Base-by-base conservation (phyloP, 139 green algal species). In the Spirogloea muscicola region DNA sequence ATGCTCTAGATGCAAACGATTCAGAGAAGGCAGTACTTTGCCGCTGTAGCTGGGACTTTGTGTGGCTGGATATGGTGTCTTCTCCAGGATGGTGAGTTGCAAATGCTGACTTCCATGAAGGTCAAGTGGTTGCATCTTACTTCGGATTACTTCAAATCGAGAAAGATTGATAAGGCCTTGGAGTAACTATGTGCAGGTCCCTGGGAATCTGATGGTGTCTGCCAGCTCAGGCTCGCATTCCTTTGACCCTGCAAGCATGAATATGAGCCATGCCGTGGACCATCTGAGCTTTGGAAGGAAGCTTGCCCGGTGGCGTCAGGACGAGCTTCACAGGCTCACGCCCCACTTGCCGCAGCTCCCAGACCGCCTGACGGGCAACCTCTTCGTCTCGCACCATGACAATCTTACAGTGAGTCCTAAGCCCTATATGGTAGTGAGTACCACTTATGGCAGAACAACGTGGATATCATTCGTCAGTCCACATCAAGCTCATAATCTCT, bases 211-310 rank as follows among this genome's bases (percentile, higher is more conserved):
- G 59, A 76, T 76, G 68, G 46, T 85, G 25, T 72, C 58, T 5
- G 79, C 79, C 21, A 21, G 48, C 10, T 73, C 68, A 3, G 37
- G 25, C n/a, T 25, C 40, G 25, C 71, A 82, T 58, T 85, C 77
- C 6, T 85, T 86, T 52, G 49, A 84, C 52, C 13, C 36, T 0
- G 33, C 73, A 3, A 72, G 44, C 1, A 74, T 87, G 73, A 87
- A 87, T 74, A 84, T 87, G 81, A 82, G 73, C 25, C 82, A 87
- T 61, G 37, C 41, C 31, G 80, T 85, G 0, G 37, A 87, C 48
- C 57, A 74, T 51, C 68, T 87, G 36, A 81, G 48, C 40, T 87
- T 87, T 27, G 82, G 82, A 9, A 46, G 70, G 5, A 72, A 75
- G 58, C 44, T 79, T 10, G 72, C 33, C 27, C n/a, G 10, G 21